These are phyloP conservation scores for Umbelopsis sp. DNA, from an alignment of 192 early-diverging fungal species.

Conservation along the genomic window DNA sequence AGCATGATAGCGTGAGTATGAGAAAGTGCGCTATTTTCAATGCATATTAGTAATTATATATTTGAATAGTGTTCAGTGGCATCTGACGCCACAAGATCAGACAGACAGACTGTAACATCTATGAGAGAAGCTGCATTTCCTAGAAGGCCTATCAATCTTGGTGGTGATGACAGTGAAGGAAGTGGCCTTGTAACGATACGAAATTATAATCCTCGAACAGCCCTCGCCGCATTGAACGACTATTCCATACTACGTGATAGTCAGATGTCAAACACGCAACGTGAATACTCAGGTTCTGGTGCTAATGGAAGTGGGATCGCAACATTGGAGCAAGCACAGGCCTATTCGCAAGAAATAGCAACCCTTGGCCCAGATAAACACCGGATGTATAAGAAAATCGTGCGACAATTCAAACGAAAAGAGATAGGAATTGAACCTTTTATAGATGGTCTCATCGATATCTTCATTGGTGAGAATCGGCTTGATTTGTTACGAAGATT, in stretches of 20 bases:
- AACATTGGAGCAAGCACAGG: background rate
- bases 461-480: conserved; percentile 14
- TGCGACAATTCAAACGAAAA: conserved; percentile 3
- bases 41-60: background rate
- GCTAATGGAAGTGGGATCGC: background rate
- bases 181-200: background rate
- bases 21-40: background rate
- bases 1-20: background rate
- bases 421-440: conserved; percentile 8
- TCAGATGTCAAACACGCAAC: background rate
- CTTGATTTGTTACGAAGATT: conserved; percentile 4
- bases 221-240: background rate
- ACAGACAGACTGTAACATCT: background rate
- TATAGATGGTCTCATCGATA: conserved; percentile 8
- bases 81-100: background rate
- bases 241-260: background rate
- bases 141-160: background rate
- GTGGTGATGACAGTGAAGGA: background rate
- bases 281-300: no score
- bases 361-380: background rate
- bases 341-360: background rate
- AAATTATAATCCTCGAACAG: background rate
- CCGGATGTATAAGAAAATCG: background rate
- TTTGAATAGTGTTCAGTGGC: background rate
- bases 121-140: background rate